phyloP scores from a whole-genome alignment of 352 stramenopile species.

The Pythium biforme region DNA sequence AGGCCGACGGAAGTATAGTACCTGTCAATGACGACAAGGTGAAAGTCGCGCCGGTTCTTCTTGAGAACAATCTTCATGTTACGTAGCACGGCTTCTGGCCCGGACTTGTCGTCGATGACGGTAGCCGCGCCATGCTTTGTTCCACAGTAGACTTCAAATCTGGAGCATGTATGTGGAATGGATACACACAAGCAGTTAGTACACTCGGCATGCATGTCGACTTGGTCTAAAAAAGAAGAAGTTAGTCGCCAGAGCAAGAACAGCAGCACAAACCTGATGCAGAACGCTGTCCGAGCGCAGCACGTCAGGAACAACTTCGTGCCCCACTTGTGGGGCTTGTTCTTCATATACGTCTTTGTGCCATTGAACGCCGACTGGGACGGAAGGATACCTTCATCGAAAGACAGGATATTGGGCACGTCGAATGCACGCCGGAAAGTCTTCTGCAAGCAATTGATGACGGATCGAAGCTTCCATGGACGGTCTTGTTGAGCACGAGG shows the following conservation, averaged over 20 bases:
- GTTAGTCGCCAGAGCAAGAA: not conserved
- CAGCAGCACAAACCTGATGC: not conserved
- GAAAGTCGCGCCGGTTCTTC: not conserved
- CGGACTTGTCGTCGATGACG: slow-evolving; percentile 6
- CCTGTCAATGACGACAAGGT: not conserved
- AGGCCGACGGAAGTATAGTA: too few species aligned
- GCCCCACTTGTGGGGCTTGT: slow-evolving; percentile 21
- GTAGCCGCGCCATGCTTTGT: not conserved
- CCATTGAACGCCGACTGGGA: not conserved
- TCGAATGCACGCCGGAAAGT: not conserved
- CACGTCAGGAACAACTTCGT: slow-evolving; percentile 16
- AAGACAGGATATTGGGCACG: not conserved
- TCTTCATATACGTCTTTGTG: slow-evolving; percentile 7
- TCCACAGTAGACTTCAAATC: slow-evolving; percentile 8
- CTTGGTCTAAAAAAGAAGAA: not conserved
- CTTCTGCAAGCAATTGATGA: not conserved
- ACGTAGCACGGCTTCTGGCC: not conserved
- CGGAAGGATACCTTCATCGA: slow-evolving; percentile 10
- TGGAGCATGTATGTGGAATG: not conserved
- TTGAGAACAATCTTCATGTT: not conserved
- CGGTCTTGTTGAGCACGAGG: not conserved
- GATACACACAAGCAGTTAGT: not conserved
- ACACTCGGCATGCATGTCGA: not conserved
- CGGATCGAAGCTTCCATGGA: not conserved
- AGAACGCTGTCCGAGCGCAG: slow-evolving; percentile 1